phyloP scores from a whole-genome alignment of 2,329 filamentous ascomycete genomes.

The Pyrenochaeta sp. region DNA sequence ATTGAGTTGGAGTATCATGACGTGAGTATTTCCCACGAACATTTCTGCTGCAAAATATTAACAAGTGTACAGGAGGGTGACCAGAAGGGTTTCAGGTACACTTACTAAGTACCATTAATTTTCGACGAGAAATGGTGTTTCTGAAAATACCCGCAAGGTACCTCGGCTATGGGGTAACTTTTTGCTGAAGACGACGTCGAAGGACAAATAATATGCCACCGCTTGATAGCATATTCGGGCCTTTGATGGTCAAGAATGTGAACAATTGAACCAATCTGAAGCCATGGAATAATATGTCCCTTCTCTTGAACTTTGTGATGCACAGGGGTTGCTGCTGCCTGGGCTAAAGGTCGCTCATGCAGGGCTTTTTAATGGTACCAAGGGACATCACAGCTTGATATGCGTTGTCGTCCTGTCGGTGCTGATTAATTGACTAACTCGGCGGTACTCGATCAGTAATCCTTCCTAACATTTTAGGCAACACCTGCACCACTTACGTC shows the following conservation, averaged over 20 bases:
- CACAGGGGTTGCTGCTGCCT: too few species aligned
- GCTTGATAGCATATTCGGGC: too few species aligned
- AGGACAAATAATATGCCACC: background rate
- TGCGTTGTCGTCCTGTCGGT: background rate
- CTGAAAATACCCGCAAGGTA: background rate
- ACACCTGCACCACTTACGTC: background rate
- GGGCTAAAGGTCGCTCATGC: too few species aligned
- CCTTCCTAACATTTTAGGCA: background rate
- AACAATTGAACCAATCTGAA: background rate
- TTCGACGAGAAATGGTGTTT: background rate
- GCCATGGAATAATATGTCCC: background rate
- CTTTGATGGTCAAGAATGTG: too few species aligned
- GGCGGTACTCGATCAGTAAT: slow-evolving; percentile 3
- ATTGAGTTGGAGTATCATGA: slow-evolving; percentile 50
- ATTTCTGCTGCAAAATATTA: slow-evolving; percentile 9
- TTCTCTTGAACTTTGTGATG: too few species aligned
- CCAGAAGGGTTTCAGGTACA: slow-evolving; percentile 47
- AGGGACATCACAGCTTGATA: background rate
- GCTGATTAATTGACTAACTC: background rate
- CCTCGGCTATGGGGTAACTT: background rate
- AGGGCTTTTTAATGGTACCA: too few species aligned
- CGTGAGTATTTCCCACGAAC: slow-evolving; percentile 28
- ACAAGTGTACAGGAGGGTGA: slow-evolving; percentile 31
- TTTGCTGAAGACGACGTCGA: background rate
- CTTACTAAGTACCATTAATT: slow-evolving; percentile 20